Evolutionary conservation across 2,329 filamentous ascomycete genomes (phyloP).

Genomic region (Aspergillus awamori): DNA sequence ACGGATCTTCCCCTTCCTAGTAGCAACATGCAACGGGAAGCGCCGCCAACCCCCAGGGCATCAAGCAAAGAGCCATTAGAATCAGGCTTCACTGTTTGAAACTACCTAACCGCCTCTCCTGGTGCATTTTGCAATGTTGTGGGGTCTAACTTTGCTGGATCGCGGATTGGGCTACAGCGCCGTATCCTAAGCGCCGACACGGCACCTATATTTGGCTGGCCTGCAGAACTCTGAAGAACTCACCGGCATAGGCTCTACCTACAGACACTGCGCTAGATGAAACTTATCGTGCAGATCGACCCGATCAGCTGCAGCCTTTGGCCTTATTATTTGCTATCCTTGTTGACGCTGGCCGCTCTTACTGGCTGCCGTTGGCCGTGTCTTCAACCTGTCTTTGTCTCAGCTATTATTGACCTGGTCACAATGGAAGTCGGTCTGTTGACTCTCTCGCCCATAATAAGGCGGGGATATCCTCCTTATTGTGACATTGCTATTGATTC

Average conservation of each 20-base stretch:
- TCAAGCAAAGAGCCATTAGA: conserved; percentile 9
- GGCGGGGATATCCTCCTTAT: conserved; percentile 1
- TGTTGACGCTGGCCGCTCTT: conserved; percentile 5
- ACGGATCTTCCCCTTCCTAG: conserved; percentile 6
- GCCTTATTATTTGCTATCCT: background rate
- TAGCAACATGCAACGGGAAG: conserved; percentile 21
- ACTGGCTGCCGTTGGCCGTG: conserved; percentile 5
- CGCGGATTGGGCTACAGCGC: conserved; percentile 29
- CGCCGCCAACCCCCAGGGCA: conserved; percentile 9
- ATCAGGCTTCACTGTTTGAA: background rate
- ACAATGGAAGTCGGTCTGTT: background rate
- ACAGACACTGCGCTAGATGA: conserved; percentile 27
- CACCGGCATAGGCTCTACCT: conserved; percentile 17
- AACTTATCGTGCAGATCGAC: conserved; percentile 21
- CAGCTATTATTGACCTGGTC: background rate
- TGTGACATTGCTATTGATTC: background rate
- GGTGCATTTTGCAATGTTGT: conserved; percentile 4
- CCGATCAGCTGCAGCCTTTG: background rate
- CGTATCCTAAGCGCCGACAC: conserved; percentile 32
- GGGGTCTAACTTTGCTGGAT: background rate
- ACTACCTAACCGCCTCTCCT: conserved; percentile 3
- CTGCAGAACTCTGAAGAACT: conserved; percentile 24
- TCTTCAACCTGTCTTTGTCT: conserved; percentile 9
- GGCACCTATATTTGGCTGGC: conserved; percentile 31
- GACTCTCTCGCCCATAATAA: conserved; percentile 11